Evolutionary conservation across 768 basidiomycete genomes (phyloP), one percentile per base, ranked within the genome.

Genomic region (Botryobasidium botryosum): DNA sequence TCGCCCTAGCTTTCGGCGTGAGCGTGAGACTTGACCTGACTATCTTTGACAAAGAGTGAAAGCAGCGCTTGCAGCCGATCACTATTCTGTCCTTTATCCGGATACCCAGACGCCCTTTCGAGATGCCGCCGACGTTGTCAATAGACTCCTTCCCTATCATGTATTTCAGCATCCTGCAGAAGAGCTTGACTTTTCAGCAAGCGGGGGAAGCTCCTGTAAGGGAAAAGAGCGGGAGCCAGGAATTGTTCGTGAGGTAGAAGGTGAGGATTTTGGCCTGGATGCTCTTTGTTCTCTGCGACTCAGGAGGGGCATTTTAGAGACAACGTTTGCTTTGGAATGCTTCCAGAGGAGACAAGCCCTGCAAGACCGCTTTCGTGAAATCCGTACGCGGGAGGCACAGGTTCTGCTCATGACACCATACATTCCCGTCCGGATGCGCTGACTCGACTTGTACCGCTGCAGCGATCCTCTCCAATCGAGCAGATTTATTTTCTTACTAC

Each of bases 111-210:
- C 73, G 1, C 76, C 82, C 2, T 87, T 87, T 52, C 49, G 53
- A 12, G 74, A 81, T 53, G 59, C 65, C 6, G 55, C 61, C 4
- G 84, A 87, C 55, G 77, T 67, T 2, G 65, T 84, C 20, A 68
- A 71, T n/a, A 70, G 82, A 40, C 65, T 87, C 18, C 63, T 86
- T 18, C 82, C 84, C 0, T 86, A 82, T 53, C 84, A 87, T 54
- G 60, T 86, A 40, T 83, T 77, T 51, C 79, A 79, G 50, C 78
- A 82, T 48, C 82, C 82, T 0, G 61, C 60, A 46, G 75, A 78
- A 36, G 84, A 87, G 51, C 51, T 82, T 51, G 58, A 62, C 27
- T 47, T 42, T 42, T 26, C 53, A 63, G 15, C 25, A 36, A 12
- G 10, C 32, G 18, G 18, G 10, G 38, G 35, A 24, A 31, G 8